Evolutionary conservation across 2,329 filamentous ascomycete genomes (phyloP).

Genomic region (Cordyceps tenuipes): DNA sequence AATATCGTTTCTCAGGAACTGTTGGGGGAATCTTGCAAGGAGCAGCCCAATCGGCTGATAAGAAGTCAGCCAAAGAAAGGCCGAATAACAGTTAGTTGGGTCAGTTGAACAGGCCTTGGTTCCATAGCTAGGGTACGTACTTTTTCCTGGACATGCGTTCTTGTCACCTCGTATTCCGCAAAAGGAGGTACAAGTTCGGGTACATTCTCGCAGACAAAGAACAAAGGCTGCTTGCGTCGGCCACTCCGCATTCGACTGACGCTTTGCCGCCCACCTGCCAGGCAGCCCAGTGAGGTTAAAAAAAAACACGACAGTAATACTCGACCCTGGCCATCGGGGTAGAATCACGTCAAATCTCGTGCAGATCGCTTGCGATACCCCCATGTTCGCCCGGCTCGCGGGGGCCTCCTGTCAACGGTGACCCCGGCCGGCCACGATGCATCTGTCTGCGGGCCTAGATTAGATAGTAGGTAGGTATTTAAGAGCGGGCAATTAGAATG

Average conservation of each 20-base stretch:
- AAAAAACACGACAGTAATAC: no score
- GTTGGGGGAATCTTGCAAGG: background rate
- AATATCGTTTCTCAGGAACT: background rate
- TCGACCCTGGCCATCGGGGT: background rate
- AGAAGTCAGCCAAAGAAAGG: background rate
- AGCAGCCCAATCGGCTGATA: background rate
- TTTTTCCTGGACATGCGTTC: background rate
- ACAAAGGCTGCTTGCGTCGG: no score
- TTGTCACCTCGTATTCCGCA: background rate
- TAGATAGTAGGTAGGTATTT: no score
- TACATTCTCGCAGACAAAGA: background rate
- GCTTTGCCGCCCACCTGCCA: no score
- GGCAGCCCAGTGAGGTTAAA: background rate
- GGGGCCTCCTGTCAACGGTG: background rate
- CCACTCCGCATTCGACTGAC: no score
- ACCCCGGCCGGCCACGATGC: background rate
- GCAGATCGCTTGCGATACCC: background rate
- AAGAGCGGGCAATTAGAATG: no score
- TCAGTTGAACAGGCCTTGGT: background rate
- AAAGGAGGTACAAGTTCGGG: background rate
- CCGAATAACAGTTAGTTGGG: no score
- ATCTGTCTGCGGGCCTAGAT: no score
- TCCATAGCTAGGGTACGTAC: background rate
- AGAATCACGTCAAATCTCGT: background rate
- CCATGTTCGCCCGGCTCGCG: background rate